phyloP scores from a whole-genome alignment of 768 basidiomycete species.

The Lentinula edodes region DNA sequence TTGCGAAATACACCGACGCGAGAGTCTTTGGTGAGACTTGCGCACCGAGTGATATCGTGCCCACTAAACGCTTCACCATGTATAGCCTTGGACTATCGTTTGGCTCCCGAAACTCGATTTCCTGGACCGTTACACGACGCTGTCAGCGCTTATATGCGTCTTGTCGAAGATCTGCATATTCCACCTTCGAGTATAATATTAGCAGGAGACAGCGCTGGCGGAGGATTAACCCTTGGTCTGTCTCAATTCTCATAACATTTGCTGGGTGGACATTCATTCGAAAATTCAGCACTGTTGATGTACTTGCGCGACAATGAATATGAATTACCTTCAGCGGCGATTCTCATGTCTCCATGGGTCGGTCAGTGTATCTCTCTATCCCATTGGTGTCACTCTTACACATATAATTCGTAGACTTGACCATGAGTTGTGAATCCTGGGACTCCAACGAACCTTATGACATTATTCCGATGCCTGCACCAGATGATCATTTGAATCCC shows the following conservation, averaged over 20 bases:
- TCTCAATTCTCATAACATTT: neutral
- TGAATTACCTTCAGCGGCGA: slow-evolving; percentile 76
- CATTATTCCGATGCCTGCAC: slow-evolving; percentile 67
- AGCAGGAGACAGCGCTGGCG: slow-evolving; percentile 92
- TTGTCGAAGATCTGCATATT: slow-evolving; percentile 84
- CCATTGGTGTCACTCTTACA: neutral
- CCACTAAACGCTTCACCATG: neutral
- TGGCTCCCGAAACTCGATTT: slow-evolving; percentile 93
- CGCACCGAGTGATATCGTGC: neutral
- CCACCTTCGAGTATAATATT: slow-evolving; percentile 88
- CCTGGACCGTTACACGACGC: slow-evolving; percentile 87
- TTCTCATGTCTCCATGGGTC: slow-evolving; percentile 94
- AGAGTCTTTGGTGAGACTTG: slow-evolving; percentile 64
- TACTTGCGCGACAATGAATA: slow-evolving; percentile 93
- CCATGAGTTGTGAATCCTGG: slow-evolving; percentile 99
- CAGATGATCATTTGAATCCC: slow-evolving; percentile 86
- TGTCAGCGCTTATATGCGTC: slow-evolving; percentile 79
- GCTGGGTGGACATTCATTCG: too few relatives aligned
- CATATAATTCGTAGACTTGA: slow-evolving; percentile 55
- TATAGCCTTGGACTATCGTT: slow-evolving; percentile 87
- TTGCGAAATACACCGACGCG: slow-evolving; percentile 84
- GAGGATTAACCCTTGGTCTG: slow-evolving; percentile 60
- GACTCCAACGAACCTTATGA: slow-evolving; percentile 87
- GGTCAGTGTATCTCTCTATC: slow-evolving; percentile 45
- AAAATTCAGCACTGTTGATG: slow-evolving; percentile 61